Percentiles rank a stretch among this genome's conserved stretches.
phyloP scores from a whole-genome alignment of 2,329 filamentous ascomycete species.

The Leptoxyphium fumago region DNA sequence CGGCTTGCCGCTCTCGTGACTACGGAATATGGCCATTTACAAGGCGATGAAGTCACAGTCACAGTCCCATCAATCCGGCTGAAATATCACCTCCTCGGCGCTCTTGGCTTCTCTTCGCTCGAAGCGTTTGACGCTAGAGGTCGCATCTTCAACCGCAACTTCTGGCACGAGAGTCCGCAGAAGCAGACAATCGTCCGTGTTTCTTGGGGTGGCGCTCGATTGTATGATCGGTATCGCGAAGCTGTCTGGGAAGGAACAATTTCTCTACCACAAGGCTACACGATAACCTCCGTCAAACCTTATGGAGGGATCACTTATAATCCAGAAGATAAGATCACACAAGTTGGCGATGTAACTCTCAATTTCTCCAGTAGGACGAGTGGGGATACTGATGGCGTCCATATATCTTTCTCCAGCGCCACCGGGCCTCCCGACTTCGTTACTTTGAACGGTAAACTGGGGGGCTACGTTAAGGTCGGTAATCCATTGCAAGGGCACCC shows the following conservation, averaged over 20 bases:
- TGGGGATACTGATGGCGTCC: no score
- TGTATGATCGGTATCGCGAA: constrained; percentile 3
- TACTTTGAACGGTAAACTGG: no score
- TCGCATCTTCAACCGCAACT: constrained; percentile 1
- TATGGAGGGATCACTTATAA: no score
- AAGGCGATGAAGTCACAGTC: constrained; percentile 1
- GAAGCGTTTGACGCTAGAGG: constrained; percentile 3
- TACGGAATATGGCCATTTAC: constrained; percentile 1
- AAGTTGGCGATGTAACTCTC: no score
- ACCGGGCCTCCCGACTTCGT: no score
- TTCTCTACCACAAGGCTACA: no score
- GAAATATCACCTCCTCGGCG: constrained; percentile 1
- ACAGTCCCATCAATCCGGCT: neutral
- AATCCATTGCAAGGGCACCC: no score
- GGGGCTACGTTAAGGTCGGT: no score
- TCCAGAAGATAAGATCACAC: no score
- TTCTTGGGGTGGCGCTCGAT: constrained; percentile 2
- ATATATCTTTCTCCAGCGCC: no score
- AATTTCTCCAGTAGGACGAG: no score
- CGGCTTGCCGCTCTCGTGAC: constrained; percentile 1
- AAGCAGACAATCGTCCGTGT: neutral
- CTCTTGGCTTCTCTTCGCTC: constrained; percentile 1
- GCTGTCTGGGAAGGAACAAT: neutral
- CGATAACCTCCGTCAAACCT: no score
- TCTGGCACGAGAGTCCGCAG: neutral